A percentile compares a stretch with the other conserved stretches of the same genome.
phyloP scores from a whole-genome alignment of 805 yeast species.

The Naumovozyma baii region DNA sequence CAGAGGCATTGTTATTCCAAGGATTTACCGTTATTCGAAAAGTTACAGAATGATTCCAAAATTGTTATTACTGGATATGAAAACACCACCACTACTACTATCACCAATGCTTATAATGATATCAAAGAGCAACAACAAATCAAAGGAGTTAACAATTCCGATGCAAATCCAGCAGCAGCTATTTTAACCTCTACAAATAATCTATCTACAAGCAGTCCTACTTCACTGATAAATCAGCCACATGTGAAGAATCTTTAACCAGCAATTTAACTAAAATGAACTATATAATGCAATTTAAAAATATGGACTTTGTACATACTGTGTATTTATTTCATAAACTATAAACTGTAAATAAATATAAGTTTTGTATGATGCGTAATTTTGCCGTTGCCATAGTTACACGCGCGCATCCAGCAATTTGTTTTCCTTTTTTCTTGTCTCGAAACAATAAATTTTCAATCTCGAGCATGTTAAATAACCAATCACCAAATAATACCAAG shows the following conservation, averaged over 20 bases:
- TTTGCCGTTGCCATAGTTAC: background rate
- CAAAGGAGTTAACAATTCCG: no score
- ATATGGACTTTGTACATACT: no score
- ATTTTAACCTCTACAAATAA: no score
- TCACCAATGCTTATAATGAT: background rate
- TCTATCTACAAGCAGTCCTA: no score
- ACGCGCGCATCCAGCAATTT: background rate
- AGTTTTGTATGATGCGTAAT: no score
- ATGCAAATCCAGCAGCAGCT: no score
- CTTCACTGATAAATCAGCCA: no score
- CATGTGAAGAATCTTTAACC: no score
- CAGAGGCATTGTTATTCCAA: conserved; percentile 8
- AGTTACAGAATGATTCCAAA: background rate
- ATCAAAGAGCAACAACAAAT: background rate
- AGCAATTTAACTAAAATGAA: no score
- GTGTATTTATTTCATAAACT: no score
- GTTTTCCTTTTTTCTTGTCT: background rate
- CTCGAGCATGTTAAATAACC: background rate
- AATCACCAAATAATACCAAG: background rate
- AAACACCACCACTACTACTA: background rate
- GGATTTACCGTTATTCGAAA: conserved; percentile 3
- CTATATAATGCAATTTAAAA: no score
- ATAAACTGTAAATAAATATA: no score
- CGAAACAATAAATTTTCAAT: background rate
- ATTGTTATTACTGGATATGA: conserved; percentile 6